These are phyloP conservation scores for Zychaea mexicana DNA, from an alignment of 371 early-diverging fungal genomes.

Conservation along the genomic window DNA sequence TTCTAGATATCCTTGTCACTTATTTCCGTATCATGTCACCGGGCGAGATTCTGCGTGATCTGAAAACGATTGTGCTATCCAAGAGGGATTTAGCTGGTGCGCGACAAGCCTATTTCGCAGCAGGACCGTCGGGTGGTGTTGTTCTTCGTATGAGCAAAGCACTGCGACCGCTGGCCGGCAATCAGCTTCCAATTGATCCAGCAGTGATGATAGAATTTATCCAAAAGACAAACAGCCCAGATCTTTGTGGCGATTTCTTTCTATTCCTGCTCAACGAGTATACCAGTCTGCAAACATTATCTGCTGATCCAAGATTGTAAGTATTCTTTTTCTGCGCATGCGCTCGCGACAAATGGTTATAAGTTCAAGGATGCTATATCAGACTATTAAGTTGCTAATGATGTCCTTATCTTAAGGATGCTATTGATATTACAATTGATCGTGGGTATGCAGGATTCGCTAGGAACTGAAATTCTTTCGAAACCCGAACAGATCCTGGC, in stretches of 20 bases:
- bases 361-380: neutral
- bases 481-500: constrained; percentile 80
- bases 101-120: constrained; percentile 61
- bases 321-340: neutral
- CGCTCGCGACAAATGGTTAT: neutral
- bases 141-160: constrained; percentile 43
- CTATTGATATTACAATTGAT: constrained; percentile 59
- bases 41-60: constrained; percentile 45
- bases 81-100: constrained; percentile 43
- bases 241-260: constrained; percentile 74
- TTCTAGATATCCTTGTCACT: constrained; percentile 50
- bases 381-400: too few species aligned
- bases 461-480: constrained; percentile 77
- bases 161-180: constrained; percentile 41
- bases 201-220: constrained; percentile 66
- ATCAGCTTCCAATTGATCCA: constrained; percentile 56
- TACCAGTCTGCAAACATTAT: constrained; percentile 47
- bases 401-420: constrained; percentile 47
- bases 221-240: constrained; percentile 50
- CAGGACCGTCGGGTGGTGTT: constrained; percentile 57
- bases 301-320: constrained; percentile 49
- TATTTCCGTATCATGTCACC: constrained; percentile 59
- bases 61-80: constrained; percentile 58
- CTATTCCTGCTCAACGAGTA: constrained; percentile 76
- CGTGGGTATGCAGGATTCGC: constrained; percentile 64